Conservation (phyloP, 257 asterid species). For the Salvia splendens region DNA sequence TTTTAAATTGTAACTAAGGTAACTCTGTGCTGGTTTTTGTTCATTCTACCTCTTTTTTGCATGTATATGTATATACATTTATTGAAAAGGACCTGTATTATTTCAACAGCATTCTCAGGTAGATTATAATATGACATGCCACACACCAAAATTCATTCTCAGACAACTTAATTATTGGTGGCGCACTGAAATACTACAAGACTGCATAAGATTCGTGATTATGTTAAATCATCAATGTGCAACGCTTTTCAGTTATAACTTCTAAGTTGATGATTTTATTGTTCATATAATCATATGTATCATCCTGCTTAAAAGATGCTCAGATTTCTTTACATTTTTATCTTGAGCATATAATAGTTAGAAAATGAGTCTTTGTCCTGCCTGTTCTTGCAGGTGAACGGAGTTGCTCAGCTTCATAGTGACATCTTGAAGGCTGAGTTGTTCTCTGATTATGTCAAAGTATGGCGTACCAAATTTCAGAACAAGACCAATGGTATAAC, state of each 20-base stretch:
- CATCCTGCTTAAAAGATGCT: conserved; percentile 1
- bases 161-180: too few relatives aligned
- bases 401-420: conserved; percentile 97
- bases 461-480: conserved; percentile 95
- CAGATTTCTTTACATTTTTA: neutral
- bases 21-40: neutral
- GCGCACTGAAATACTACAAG: too few relatives aligned
- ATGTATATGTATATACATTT: neutral
- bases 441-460: conserved; percentile 87
- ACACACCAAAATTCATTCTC: too few relatives aligned
- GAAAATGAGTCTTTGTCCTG: conserved; percentile 26
- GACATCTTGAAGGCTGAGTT: conserved; percentile 84
- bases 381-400: conserved; percentile 74
- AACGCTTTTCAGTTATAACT: conserved; percentile 6
- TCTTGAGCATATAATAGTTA: conserved; percentile 1
- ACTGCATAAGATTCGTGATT: too few relatives aligned
- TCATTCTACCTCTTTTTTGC: conserved; percentile 1
- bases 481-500: conserved; percentile 99
- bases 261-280: conserved; percentile 1
- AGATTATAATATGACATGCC: too few relatives aligned
- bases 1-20: conserved; percentile 1
- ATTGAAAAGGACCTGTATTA: too few relatives aligned
- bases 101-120: neutral
- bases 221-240: conserved; percentile 2
- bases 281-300: neutral